phyloP scores from a whole-genome alignment of 1,284 basidiomycete species.

The Schizophyllum commune region DNA sequence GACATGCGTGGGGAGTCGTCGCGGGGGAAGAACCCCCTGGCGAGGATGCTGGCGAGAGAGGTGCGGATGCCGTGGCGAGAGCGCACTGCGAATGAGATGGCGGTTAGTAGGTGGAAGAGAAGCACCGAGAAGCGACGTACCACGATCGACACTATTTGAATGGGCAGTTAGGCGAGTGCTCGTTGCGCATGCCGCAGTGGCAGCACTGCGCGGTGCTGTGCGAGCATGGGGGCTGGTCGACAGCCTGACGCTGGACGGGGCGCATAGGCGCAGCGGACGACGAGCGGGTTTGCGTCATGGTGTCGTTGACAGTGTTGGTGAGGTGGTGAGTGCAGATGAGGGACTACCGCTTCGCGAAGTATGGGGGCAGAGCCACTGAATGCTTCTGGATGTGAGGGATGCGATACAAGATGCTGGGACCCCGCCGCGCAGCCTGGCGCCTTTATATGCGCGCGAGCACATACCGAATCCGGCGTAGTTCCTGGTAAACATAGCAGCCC shows the following conservation, averaged over 20 bases:
- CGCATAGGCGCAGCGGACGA: not conserved
- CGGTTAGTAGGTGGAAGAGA: not conserved
- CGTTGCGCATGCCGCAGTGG: not conserved
- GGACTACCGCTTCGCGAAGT: not conserved
- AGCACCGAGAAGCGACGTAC: not conserved
- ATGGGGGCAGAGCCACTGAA: not conserved
- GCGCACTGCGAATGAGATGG: not conserved
- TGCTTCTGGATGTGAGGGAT: not conserved
- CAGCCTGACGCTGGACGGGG: not conserved
- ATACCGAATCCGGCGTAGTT: not conserved
- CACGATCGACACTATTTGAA: not conserved
- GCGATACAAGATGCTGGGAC: not conserved
- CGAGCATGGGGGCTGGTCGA: not conserved
- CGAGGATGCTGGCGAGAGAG: not conserved
- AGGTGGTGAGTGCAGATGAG: not conserved
- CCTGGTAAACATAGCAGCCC: not conserved
- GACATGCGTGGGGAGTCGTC: not conserved
- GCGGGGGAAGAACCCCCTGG: not conserved
- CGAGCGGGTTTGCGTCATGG: not conserved
- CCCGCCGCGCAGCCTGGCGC: not conserved
- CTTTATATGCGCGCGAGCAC: not conserved
- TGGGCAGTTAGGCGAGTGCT: not conserved
- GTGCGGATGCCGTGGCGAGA: too few relatives aligned
- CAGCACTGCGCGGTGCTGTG: not conserved
- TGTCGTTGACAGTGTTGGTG: not conserved